Percentiles rank a stretch among this genome's conserved stretches.
phyloP scores from a whole-genome alignment of 1,139 yeast genomes.

The Sugiyamaella xylanicola region DNA sequence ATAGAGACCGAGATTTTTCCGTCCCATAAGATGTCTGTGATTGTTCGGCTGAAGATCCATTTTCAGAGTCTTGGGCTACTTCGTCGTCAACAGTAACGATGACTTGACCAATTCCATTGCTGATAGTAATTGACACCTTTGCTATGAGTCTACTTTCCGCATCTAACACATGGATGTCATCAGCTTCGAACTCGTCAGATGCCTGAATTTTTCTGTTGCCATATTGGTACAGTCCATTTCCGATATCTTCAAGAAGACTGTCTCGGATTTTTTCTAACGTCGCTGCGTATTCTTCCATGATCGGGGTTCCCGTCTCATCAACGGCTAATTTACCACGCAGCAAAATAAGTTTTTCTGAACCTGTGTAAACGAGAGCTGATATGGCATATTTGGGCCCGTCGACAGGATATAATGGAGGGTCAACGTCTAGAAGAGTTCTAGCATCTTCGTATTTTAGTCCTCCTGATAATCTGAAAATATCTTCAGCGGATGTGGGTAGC shows the following conservation, averaged over 20 bases:
- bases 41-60: background rate
- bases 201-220: constrained; percentile 27
- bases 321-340: constrained; percentile 13
- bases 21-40: background rate
- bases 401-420: constrained; percentile 3
- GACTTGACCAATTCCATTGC: constrained; percentile 26
- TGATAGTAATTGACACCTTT: constrained; percentile 24
- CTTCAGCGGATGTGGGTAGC: constrained; percentile 12
- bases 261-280: constrained; percentile 19
- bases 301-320: constrained; percentile 9
- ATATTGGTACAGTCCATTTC: constrained; percentile 21
- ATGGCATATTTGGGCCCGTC: background rate
- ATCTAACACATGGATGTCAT: constrained; percentile 28
- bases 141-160: constrained; percentile 26
- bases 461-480: constrained; percentile 11
- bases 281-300: constrained; percentile 8
- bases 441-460: constrained; percentile 4
- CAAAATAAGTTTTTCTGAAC: background rate
- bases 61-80: background rate
- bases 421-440: constrained; percentile 10
- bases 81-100: constrained; percentile 21
- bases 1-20: background rate
- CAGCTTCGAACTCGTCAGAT: constrained; percentile 29
- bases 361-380: constrained; percentile 7
- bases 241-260: constrained; percentile 22